Base-by-base conservation (phyloP, 2,329 filamentous ascomycete species). In the Claviceps purpurea region DNA sequence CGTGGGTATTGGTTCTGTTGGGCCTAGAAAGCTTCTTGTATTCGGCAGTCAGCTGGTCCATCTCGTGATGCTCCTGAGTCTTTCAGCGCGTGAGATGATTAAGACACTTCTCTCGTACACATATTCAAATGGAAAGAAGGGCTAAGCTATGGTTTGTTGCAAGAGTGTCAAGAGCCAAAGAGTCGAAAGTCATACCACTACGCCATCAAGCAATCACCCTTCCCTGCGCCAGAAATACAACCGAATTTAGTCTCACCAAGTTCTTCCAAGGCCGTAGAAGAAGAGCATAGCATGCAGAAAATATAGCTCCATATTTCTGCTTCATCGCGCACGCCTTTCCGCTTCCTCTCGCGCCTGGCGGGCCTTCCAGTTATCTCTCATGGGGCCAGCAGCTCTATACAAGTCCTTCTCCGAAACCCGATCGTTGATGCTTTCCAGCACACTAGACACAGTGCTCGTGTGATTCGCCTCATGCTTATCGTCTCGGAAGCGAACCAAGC, bases 391-490 rank as follows among this genome's bases (percentile, higher is more conserved):
- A 0, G 79, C 76, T 2, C 70, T 76, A 46, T 90, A 76, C 38
- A 98, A 74, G 62, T 98, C 89, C 53, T 87, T 76, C 68, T 95
- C 82, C 0, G 81, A 86, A 11, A 98, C 89, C 1, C 82, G 82
- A 61, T 96, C 89, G 55, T 82, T 77, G 59, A 98, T 97, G 67
- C 88, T 95, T 57, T 91, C 84, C 54, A 96, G 76, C 4, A 98
- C 93, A 64, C 86, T 94, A 26, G 82, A 74, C 1, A 96, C 88
- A 0, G 87, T 91, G 18, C 74, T 82, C 54, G 87, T 84, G 68
- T 97, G 90, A 62, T 98, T 98, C 0, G 87, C 89, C 58, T 95
- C 85, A 30, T 75, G 73, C 70, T 98, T 98, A 68, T 98, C 93
- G 62, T 97, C 90, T 50, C 93, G 79, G 68, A 96, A 91, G 34